Conservation (phyloP, 1,284 basidiomycete species). For the Rhodotorula sp. region DNA sequence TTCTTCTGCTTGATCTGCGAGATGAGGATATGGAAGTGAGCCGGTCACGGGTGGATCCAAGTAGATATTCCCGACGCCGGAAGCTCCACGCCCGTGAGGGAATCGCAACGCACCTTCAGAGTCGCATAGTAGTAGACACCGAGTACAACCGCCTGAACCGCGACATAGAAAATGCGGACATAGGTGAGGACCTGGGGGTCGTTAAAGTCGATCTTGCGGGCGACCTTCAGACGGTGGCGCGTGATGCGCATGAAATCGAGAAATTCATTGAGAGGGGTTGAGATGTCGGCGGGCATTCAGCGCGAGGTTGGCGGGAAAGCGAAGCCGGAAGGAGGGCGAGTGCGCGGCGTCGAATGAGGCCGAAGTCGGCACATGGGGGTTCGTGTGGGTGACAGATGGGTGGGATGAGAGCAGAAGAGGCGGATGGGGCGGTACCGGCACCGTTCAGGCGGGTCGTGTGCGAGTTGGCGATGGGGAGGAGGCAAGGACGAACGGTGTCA, state of each 20-base stretch:
- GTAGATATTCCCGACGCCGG: background rate
- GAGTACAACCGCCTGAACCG: constrained; percentile 67
- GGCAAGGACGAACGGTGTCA: no score
- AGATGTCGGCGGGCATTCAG: background rate
- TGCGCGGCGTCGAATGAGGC: background rate
- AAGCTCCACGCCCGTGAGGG: background rate
- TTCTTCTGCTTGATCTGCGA: constrained; percentile 85
- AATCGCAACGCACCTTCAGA: constrained; percentile 55
- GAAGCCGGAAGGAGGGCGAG: background rate
- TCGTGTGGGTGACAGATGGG: background rate
- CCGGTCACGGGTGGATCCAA: background rate
- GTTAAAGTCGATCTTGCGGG: constrained; percentile 86
- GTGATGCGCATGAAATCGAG: background rate
- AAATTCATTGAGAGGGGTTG: background rate
- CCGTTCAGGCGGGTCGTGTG: no score
- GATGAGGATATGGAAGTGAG: background rate
- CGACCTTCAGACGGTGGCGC: constrained; percentile 56
- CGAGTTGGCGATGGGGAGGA: no score
- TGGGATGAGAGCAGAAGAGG: background rate
- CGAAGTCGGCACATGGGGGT: background rate
- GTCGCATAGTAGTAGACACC: constrained; percentile 73
- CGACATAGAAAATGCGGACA: constrained; percentile 78
- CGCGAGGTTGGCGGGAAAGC: background rate
- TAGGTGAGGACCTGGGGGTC: constrained; percentile 78
- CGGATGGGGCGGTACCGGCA: background rate